Base-by-base conservation (phyloP, 768 basidiomycete species). In the Boletus subcaerulescens region DNA sequence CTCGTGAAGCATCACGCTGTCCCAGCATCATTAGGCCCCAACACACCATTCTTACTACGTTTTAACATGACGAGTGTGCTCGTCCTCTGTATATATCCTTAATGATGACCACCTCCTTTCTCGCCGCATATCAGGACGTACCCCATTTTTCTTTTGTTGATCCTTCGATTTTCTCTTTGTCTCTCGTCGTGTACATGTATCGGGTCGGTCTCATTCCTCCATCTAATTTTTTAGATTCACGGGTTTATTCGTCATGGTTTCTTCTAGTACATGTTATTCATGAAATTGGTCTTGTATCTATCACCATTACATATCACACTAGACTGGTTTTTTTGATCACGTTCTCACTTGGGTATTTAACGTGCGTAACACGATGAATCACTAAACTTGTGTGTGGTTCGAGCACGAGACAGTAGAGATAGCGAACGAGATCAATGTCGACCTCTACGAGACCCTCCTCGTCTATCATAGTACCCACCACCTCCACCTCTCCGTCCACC, bases 401-500 rank as follows among this genome's bases (percentile, higher is more conserved):
- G 32, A 43, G 35, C n/a, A 33, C 38, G 53, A 53, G 52, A 26
- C 26, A 6, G 0, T 26, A 5, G 26, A 18, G 31, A 7, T 9
- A 20, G 9, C 26, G 26, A 29, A 36, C 24, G 24, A 42, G 32
- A 22, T 60, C 55, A 69, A 39, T 71, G 51, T 17, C 68, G 65
- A n/a, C 68, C 68, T 32, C 68, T 57, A 22, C 68, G 67, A 36
- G 54, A 18, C 0, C 61, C 66, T 1, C 56, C 66, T 40, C 65
- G 64, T 55, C 62, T 53, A 32, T 68, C 69, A 13, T 66, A 20
- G 48, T 63, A 56, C 26, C 73, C 73, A n/a, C 74, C 70, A 24
- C 76, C 69, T 60, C 24, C 75, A 59, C 38, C 64, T 64, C 26
- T 72, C 20, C 51, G 45, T 20, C 59, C 59, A 4, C 59, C 70